Evolutionary conservation across 441 rosid genomes (phyloP), one percentile per base, ranked within the genome.

Genomic region (Populus hybrid): DNA sequence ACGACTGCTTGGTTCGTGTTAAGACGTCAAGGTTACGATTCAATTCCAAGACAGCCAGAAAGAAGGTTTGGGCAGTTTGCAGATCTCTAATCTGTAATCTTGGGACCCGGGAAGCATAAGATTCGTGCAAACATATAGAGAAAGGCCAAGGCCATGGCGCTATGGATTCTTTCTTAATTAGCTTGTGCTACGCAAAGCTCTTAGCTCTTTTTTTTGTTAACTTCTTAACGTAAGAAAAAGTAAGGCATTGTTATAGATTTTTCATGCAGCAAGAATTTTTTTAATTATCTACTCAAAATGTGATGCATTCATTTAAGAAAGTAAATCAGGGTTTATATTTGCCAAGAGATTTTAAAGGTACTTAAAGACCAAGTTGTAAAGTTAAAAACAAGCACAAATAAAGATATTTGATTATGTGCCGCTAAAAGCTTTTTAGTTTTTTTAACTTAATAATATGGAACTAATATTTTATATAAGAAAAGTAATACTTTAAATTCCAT

Each of bases 91-190:
- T 66, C 59, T 32, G 9, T 30, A 16, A 42, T 32, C 6, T 36
- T 67, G 74, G 73, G 81, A 71, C 61, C 81, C 71, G 66, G 12
- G 71, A 79, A 18, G 36, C 30, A 35, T 14, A 12, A 10, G 73
- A 73, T 19, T 19, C 21, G 65, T 59, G 65, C 9, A 59, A 59
- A 21, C 24, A 18, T 7, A 35, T 35, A 40, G 50, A 40, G 50
- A 40, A 3, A 40, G 12, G 12, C 12, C 12, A 10, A 53, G 61
- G 59, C 59, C n/a, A 14, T 16, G n/a, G 8, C 59, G 7, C 59
- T 16, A 0, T 14, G 59, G 7, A 50, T 50, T 50, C 59, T 50
- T 50, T 50, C 59, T 50, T 50, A 50, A 1, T 0, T 50, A 16
- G 59, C 18, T 46, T 12, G 18, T 4, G 57, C 57, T 14, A 46